These are phyloP conservation scores for Parastagonospora avenae DNA, from an alignment of 2,329 filamentous ascomycete genomes.

Conservation along the genomic window DNA sequence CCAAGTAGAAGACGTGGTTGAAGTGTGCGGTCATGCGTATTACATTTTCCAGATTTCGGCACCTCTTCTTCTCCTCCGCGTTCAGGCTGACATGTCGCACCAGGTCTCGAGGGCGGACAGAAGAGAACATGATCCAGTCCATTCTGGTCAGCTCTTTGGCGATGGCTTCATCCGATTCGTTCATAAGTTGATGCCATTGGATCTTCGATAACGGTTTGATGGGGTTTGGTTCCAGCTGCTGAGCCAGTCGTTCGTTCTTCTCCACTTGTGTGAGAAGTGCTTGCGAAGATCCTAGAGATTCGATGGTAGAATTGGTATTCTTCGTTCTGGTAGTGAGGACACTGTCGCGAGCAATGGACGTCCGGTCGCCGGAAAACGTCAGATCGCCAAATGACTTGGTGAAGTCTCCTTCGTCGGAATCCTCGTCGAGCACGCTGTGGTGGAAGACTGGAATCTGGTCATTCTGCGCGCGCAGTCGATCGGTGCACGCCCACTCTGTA, in stretches of 20 bases:
- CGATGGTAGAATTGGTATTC: slow-evolving; percentile 28
- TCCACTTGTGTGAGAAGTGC: slow-evolving; percentile 71
- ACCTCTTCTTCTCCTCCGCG: slow-evolving; percentile 71
- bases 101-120: slow-evolving; percentile 89
- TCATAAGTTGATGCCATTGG: slow-evolving; percentile 91
- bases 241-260: slow-evolving; percentile 79
- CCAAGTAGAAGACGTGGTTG: slow-evolving; percentile 63
- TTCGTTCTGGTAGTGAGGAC: slow-evolving; percentile 29
- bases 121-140: slow-evolving; percentile 98
- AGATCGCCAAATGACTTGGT: slow-evolving; percentile 36
- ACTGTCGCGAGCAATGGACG: slow-evolving; percentile 39
- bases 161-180: slow-evolving; percentile 80
- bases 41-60: slow-evolving; percentile 80
- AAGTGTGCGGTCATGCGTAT: slow-evolving; percentile 91
- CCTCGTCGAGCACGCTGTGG: slow-evolving; percentile 48
- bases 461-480: slow-evolving; percentile 62
- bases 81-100: slow-evolving; percentile 87
- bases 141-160: slow-evolving; percentile 92
- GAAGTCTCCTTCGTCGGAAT: slow-evolving; percentile 44
- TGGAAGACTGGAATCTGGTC: slow-evolving; percentile 51
- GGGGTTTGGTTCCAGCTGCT: slow-evolving; percentile 71
- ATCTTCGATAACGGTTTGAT: slow-evolving; percentile 77
- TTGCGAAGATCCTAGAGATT: slow-evolving; percentile 44
- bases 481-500: slow-evolving; percentile 85
- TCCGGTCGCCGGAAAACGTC: slow-evolving; percentile 33